A percentile compares a stretch with the other conserved stretches of the same genome.
Evolutionary conservation across 1,284 basidiomycete genomes (phyloP).

Genomic region (Chondrostereum purpureum): DNA sequence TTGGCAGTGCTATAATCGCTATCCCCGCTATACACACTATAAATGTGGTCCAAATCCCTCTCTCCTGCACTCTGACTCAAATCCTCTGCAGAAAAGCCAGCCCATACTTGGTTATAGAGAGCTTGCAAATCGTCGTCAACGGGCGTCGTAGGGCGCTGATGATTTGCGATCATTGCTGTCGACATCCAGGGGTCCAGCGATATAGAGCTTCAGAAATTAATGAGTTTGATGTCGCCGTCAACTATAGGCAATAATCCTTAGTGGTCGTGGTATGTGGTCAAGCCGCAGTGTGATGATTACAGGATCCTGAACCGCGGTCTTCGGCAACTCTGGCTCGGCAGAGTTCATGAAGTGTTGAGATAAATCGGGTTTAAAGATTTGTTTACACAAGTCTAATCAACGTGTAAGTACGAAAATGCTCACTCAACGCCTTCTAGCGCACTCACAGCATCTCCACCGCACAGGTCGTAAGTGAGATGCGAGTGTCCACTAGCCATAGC

Average conservation of each 20-base stretch:
- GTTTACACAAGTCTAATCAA: too few species aligned
- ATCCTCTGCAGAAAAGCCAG: conserved; percentile 46
- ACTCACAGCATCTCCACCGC: too few species aligned
- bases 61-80: conserved; percentile 14
- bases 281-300: too few species aligned
- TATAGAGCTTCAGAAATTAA: background rate
- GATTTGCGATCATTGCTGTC: background rate
- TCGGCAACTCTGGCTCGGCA: too few species aligned
- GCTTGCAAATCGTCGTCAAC: conserved; percentile 62
- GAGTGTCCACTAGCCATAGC: too few species aligned
- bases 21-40: conserved; percentile 3
- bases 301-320: too few species aligned
- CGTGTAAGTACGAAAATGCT: too few species aligned
- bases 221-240: background rate
- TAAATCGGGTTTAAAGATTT: too few species aligned
- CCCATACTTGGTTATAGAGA: conserved; percentile 68
- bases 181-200: background rate
- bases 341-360: too few species aligned
- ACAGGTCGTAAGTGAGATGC: too few species aligned
- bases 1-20: conserved; percentile 17
- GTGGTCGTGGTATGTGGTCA: background rate
- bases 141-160: conserved; percentile 29
- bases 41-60: conserved; percentile 24
- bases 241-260: background rate
- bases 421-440: too few species aligned